These are phyloP conservation scores for Urochloa ruziziensis DNA, from an alignment of 176 grass and related monocot species.

Conservation along the genomic window DNA sequence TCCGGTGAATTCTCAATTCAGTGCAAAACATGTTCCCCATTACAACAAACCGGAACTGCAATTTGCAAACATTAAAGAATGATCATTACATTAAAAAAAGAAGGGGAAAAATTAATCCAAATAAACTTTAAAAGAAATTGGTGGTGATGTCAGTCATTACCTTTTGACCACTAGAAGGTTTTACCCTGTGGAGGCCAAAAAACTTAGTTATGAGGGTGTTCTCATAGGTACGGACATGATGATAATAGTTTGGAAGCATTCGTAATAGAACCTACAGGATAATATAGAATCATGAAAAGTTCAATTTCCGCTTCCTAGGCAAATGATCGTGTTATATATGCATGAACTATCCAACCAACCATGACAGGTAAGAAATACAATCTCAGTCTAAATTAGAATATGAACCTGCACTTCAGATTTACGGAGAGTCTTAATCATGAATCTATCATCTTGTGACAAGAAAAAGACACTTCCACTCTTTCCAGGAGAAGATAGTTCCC, in stretches of 20 bases:
- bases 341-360: neutral
- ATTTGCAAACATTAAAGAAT: conserved; percentile 19
- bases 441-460: conserved; percentile 95
- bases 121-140: conserved; percentile 14
- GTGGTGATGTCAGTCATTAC: conserved; percentile 40
- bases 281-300: neutral
- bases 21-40: conserved; percentile 99
- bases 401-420: conserved; percentile 99
- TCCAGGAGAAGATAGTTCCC: conserved; percentile 94
- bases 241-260: conserved; percentile 95
- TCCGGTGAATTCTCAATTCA: conserved; percentile 90
- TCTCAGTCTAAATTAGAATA: conserved; percentile 2
- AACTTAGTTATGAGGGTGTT: conserved; percentile 99
- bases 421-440: conserved; percentile 98
- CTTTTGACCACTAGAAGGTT: conserved; percentile 98
- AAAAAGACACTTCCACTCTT: conserved; percentile 99
- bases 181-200: conserved; percentile 98
- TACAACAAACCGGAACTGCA: conserved; percentile 97
- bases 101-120: neutral
- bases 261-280: conserved; percentile 86
- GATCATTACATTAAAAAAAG: neutral
- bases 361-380: conserved; percentile 1
- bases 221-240: conserved; percentile 93
- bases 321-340: neutral
- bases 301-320: neutral